Evolutionary conservation across 257 asterid species (phyloP), one percentile per base, ranked within the genome.

Genomic region (Petunia secreta): DNA sequence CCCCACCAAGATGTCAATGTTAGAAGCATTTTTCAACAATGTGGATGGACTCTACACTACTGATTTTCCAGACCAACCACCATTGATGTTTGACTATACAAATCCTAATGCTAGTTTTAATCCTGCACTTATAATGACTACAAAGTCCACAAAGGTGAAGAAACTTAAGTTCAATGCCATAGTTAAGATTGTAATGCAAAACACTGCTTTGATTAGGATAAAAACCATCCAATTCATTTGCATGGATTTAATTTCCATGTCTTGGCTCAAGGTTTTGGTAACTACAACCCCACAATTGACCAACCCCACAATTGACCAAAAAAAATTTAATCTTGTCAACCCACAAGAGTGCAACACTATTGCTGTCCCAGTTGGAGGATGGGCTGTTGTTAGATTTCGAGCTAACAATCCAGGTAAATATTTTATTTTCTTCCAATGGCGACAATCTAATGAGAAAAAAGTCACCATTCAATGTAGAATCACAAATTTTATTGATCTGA

Each of bases 381-480:
- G 80, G 80, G 80, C 80, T 5, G 80, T 75, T 34, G n/a, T 75
- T 6, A 75, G 68, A 57, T 75, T 75, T 25, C 80, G 80, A 16
- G 80, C 80, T 38, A 75, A 75, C 40, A 75, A 75, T 44, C 80
- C 68, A 13, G 80, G 68, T 57, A 75, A 43, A 8, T 60, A 54
- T 55, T 9, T 50, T 50, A 9, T 0, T 46, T 75, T 39, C 14
- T 83, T 8, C 77, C 85, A 1, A 66, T 86, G 5, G 82, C 90
- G 6, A 88, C 79, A 16, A 50, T 8, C 0, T 8, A 75, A 85
- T 0, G 89, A 87, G 63, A 87, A 90, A 5, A 75, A 79, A 82
- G 86, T 75, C 83, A 89, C 34, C 93, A 50, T 25, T 25, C 3
- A 7, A 62, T 8, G 25, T 63, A 10, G 8, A 36, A 63, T 3